phyloP scores from a whole-genome alignment of 2,329 filamentous ascomycete species.

The Pseudogymnoascus sp. region DNA sequence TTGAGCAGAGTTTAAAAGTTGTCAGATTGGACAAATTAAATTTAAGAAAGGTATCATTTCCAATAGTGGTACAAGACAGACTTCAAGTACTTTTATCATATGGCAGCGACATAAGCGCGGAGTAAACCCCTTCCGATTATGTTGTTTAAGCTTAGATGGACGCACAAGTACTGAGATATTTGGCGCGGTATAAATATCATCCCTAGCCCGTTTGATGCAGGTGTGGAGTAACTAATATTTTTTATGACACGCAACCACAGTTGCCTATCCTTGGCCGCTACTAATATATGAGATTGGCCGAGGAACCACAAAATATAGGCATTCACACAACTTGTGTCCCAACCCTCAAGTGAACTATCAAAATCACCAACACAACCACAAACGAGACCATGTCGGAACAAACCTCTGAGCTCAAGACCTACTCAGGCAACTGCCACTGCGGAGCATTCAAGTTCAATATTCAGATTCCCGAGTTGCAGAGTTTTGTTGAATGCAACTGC shows the following conservation, averaged over 20 bases:
- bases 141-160: not conserved
- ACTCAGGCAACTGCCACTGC: conserved; percentile 54
- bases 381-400: not conserved
- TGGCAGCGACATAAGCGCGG: not conserved
- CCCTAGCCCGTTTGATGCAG: not conserved
- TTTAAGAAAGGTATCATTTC: not conserved
- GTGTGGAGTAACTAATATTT: not conserved
- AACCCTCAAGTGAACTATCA: not conserved
- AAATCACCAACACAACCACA: not conserved
- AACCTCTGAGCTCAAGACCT: conserved; percentile 15
- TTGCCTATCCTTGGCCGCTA: not conserved
- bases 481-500: conserved; percentile 55
- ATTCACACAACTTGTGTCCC: not conserved
- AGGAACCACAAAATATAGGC: not conserved
- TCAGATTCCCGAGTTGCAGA: conserved; percentile 50
- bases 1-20: not conserved
- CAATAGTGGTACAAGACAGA: not conserved
- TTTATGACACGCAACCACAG: not conserved
- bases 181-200: not conserved
- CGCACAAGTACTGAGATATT: not conserved
- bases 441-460: conserved; percentile 45
- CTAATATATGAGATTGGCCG: too few relatives aligned
- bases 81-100: not conserved
- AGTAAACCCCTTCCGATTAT: not conserved
- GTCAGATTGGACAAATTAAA: not conserved